Evolutionary conservation across 331 rosid genomes (phyloP).

Genomic region (Cydonia oblonga): DNA sequence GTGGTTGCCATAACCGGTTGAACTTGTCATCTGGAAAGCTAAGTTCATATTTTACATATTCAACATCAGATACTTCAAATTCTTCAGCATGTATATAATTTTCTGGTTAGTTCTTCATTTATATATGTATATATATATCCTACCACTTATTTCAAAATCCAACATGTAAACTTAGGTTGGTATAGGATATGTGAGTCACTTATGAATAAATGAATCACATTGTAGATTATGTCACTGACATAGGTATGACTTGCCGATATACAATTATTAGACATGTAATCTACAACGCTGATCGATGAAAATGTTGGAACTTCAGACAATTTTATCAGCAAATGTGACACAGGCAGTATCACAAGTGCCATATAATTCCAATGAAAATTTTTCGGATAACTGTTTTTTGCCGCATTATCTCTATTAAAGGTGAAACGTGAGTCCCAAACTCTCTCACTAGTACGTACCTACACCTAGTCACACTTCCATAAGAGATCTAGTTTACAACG

Average conservation of each 20-base stretch:
- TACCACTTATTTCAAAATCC: too few relatives aligned
- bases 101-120: too few relatives aligned
- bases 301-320: not conserved
- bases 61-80: conserved; percentile 23
- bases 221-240: not conserved
- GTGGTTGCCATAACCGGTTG: conserved; percentile 78
- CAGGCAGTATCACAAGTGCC: not conserved
- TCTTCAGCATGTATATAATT: too few relatives aligned
- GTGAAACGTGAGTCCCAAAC: too few relatives aligned
- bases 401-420: not conserved
- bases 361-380: not conserved
- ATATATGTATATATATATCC: too few relatives aligned
- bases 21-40: conserved; percentile 85
- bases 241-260: not conserved
- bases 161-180: too few relatives aligned
- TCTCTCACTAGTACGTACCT: not conserved
- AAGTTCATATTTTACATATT: conserved; percentile 28
- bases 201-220: not conserved
- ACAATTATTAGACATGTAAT: not conserved
- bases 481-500: not conserved
- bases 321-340: not conserved
- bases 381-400: not conserved
- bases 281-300: not conserved
- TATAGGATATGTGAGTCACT: too few relatives aligned
- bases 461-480: not conserved